Conservation (phyloP, 2,329 filamentous ascomycete genomes). For the Diplodia seriata region DNA sequence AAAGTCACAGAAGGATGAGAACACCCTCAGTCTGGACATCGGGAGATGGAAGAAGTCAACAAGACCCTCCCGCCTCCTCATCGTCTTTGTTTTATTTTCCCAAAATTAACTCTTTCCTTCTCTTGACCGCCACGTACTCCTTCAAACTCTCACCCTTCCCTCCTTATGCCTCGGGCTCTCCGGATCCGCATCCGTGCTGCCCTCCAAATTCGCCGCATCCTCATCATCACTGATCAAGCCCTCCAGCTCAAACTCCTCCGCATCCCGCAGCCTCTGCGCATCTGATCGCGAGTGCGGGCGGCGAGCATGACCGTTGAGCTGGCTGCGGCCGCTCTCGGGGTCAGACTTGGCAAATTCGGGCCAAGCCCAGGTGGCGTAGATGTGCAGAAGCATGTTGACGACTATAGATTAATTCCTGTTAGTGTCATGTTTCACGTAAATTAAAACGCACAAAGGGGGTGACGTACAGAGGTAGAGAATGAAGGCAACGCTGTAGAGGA, state of each 20-base stretch:
- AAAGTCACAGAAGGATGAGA: not conserved
- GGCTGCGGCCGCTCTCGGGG: conserved; percentile 44
- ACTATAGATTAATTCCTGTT: conserved; percentile 54
- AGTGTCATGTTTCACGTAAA: conserved; percentile 32
- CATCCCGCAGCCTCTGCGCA: conserved; percentile 72
- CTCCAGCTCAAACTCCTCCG: conserved; percentile 92
- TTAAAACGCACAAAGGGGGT: conserved; percentile 20
- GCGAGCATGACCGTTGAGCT: conserved; percentile 48
- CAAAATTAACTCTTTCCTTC: not conserved
- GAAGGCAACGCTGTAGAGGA: conserved; percentile 89
- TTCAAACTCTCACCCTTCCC: conserved; percentile 5
- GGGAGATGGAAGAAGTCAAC: not conserved
- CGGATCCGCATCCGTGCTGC: conserved; percentile 14
- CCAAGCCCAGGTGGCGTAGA: conserved; percentile 74
- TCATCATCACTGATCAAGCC: conserved; percentile 90
- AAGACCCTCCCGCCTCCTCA: not conserved
- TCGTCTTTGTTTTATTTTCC: not conserved
- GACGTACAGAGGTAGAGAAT: conserved; percentile 81
- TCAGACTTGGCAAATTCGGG: conserved; percentile 48
- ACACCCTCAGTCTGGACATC: not conserved
- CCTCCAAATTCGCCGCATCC: conserved; percentile 50
- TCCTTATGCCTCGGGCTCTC: conserved; percentile 20
- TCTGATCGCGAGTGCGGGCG: conserved; percentile 52
- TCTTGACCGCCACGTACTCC: not conserved
- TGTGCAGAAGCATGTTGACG: conserved; percentile 80